phyloP scores from a whole-genome alignment of 2,329 filamentous ascomycete species.

The Hypomyces perniciosus region DNA sequence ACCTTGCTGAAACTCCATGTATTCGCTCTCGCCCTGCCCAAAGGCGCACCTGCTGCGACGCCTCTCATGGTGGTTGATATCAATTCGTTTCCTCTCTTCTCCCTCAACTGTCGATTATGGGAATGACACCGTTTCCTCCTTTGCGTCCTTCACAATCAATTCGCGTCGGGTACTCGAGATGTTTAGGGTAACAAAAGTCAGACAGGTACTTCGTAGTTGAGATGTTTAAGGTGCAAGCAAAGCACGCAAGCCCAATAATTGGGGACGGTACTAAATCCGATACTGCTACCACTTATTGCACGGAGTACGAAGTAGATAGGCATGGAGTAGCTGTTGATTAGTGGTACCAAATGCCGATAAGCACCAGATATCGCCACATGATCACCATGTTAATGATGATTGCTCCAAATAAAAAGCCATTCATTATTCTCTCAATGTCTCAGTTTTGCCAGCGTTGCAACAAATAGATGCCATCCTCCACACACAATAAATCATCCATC shows the following conservation, averaged over 20 bases:
- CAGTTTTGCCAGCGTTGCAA: background rate
- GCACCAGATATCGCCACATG: background rate
- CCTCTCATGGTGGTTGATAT: constrained; percentile 24
- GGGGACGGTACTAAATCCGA: background rate
- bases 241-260: background rate
- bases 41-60: constrained; percentile 30
- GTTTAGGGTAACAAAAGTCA: too few relatives aligned
- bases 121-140: background rate
- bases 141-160: background rate
- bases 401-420: background rate
- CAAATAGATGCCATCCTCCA: background rate
- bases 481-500: background rate
- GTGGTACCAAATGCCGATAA: constrained; percentile 1
- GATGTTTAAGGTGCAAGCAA: background rate
- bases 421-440: background rate
- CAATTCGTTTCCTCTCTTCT: background rate
- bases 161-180: too few relatives aligned
- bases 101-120: too few relatives aligned
- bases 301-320: too few relatives aligned
- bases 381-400: background rate
- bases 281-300: too few relatives aligned
- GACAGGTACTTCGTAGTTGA: background rate
- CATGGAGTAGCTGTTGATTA: background rate
- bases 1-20: constrained; percentile 39
- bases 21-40: constrained; percentile 28